Evolutionary conservation across 164 flowering plant genomes (phyloP), one percentile per base, ranked within the genome.

Genomic region (Cinnamomum chago): DNA sequence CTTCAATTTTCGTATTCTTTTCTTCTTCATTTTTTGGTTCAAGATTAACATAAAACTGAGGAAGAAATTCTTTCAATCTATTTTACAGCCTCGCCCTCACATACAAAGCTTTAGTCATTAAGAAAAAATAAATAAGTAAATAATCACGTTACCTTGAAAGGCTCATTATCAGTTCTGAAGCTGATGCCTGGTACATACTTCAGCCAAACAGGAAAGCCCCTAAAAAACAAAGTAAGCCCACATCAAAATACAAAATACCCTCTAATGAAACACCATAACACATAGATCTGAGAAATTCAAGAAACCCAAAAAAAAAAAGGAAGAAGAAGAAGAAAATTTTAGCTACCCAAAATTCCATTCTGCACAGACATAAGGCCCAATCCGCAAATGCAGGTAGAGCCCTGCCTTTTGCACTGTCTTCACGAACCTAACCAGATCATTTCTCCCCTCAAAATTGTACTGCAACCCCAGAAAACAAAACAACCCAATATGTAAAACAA

Each of bases 141-240:
- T 22, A 13, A 40, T 64, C 28, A 30, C 3, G 60, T 60, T 20
- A 93, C 98, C 97, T 90, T 92, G 85, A 87, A 94, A 22, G 91
- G 90, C 70, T 83, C 90, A 79, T 94, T 94, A 67, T 90, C 92
- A 11, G 97, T 91, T 72, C 98, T 79, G 79, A 92, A 88, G 75
- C 87, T 83, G 76, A 91, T 84, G 9, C 94, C 97, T 50, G 97
- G 97, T 55, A 88, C 89, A 81, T 86, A 88, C 82, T 93, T 90
- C 77, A 95, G 83, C 99, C 99, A 95, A 50, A 95, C 90, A 68
- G 99, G 99, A 81, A 95, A 90, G 24, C 99, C 99, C 40, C 99
- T 92, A 78, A 78, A 79, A n/a, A 51, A 70, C 27, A 25, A 52
- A 51, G 47, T 24, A 65, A 30, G 13, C 72, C 72, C 30, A 28